Evolutionary conservation across 169 alveolate species (phyloP).

Genomic region (Cyclospora cayetanensis): DNA sequence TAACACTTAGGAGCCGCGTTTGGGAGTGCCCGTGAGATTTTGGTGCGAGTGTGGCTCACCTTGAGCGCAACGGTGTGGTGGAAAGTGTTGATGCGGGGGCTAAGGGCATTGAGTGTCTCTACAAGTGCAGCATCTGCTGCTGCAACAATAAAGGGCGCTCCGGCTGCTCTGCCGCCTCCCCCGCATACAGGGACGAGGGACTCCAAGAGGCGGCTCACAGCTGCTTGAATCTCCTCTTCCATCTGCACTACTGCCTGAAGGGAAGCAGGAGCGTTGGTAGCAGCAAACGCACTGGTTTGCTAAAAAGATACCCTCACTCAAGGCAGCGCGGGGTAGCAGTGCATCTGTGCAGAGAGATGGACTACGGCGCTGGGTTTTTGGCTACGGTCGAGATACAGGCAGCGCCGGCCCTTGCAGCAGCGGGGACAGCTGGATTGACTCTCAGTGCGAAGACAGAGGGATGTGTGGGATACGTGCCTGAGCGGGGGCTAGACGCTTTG

Average conservation of each 20-base stretch:
- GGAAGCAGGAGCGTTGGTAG: neutral
- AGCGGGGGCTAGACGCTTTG: neutral
- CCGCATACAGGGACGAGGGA: neutral
- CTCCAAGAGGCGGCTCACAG: neutral
- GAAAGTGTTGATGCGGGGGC: neutral
- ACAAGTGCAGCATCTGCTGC: slow-evolving; percentile 20
- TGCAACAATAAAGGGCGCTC: neutral
- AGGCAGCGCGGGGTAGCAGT: neutral
- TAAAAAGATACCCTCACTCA: neutral
- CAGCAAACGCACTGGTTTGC: neutral
- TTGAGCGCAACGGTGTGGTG: slow-evolving; percentile 12
- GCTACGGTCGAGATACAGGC: neutral
- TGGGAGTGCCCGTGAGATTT: too few species aligned
- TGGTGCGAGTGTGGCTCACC: too few species aligned
- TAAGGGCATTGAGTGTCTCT: neutral
- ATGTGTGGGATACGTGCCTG: too few species aligned
- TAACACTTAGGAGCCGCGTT: too few species aligned
- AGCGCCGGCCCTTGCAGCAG: neutral
- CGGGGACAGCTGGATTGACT: neutral
- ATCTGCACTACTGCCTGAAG: slow-evolving; percentile 8
- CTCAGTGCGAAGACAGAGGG: neutral
- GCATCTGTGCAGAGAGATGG: neutral
- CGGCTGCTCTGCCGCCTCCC: neutral
- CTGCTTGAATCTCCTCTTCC: neutral
- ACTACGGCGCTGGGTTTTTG: too few species aligned